Conservation (phyloP, 2,329 filamentous ascomycete species). For the Colletotrichum liriopes region DNA sequence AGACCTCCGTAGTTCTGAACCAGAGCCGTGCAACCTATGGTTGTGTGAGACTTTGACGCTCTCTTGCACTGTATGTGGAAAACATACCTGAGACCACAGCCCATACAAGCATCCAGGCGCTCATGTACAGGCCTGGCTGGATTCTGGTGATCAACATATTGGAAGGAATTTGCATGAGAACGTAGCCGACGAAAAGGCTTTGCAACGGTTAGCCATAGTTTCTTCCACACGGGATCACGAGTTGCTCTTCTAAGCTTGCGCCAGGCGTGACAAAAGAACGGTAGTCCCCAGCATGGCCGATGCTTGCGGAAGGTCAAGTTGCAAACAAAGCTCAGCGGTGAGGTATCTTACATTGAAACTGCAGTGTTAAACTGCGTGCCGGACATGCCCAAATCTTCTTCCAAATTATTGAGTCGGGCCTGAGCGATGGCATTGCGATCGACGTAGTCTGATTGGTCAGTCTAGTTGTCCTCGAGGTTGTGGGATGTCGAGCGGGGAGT, state of each 20-base stretch:
- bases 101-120: conserved; percentile 60
- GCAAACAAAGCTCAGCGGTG: background rate
- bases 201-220: background rate
- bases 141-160: conserved; percentile 63
- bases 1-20: conserved; percentile 54
- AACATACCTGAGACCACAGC: conserved; percentile 53
- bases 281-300: background rate
- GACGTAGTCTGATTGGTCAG: conserved; percentile 50
- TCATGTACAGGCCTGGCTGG: conserved; percentile 60
- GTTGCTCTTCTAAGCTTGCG: conserved; percentile 43
- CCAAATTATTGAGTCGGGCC: conserved; percentile 58
- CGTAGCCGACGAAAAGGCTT: conserved; percentile 57
- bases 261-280: background rate
- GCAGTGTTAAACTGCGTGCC: conserved; percentile 55
- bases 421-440: conserved; percentile 65
- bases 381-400: conserved; percentile 60
- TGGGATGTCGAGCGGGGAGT: background rate
- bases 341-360: conserved; percentile 54
- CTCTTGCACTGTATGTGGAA: background rate
- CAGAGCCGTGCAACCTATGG: conserved; percentile 52
- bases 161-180: conserved; percentile 58
- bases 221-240: rapidly evolving
- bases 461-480: no score
- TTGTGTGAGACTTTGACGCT: background rate
- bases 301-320: background rate